Base-by-base conservation (phyloP, 208 protist species). In the Trypanosoma boissoni region DNA sequence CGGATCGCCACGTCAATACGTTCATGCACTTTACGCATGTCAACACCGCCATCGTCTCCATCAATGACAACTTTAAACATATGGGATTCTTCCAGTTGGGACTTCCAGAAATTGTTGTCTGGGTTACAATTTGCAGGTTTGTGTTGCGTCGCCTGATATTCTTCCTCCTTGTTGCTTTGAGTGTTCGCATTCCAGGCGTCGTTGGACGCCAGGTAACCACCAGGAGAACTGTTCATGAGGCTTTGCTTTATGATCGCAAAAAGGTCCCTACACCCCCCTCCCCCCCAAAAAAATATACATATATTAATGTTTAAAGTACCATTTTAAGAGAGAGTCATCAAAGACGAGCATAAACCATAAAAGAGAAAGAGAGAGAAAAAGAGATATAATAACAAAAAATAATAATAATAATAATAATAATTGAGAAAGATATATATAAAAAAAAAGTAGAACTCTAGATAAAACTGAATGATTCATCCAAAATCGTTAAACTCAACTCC, bases 51-150 rank as follows among this genome's bases (percentile, higher is more conserved):
- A 41, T 95, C 88, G 62, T 95, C 88, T 42, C 85, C 88, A 68
- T 95, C 88, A 61, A 95, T 91, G 27, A 92, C 80, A 23, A 95
- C 86, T 51, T 95, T 84, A 63, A 88, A 90, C 74, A 92, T 86
- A 9, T 84, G 63, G 1, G 72, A 72, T 52, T 85, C 75, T 41
- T 81, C 67, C 42, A 86, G 64, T 41, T 90, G 72, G 42, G 26
- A 70, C 50, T 75, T 61, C 7, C 48, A 36, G 23, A 64, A 69
- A 2, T 1, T 12, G 34, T 28, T 54, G 23, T 20, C n/a, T 5
- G 44, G 36, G 51, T 69, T 42, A 54, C 21, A 50, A 36, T 51
- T 58, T 28, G 60, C 48, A 64, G 49, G 46, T 43, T 51, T 55
- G 20, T 56, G 52, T 31, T 32, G 42, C 21, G 10, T 0, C 9